Base-by-base conservation (phyloP, 257 asterid species). In the Solanum peruvianum region DNA sequence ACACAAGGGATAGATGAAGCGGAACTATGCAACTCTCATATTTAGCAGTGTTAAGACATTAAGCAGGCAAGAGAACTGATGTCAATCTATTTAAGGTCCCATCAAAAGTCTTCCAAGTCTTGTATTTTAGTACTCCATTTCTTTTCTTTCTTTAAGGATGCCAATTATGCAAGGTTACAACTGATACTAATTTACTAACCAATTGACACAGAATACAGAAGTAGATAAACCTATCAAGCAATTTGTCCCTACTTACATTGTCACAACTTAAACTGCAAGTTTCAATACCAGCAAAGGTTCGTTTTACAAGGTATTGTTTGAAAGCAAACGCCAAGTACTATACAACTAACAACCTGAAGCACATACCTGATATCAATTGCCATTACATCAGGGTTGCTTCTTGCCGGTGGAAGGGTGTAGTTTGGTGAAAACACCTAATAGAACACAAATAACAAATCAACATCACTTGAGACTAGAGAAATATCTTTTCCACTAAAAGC, bases 321-420 rank as follows among this genome's bases (percentile, higher is more conserved):
- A 33, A 56, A 56, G 64, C n/a, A 60, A 23, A 62, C 11, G 15
- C 27, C 67, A 3, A 47, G 52, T 47, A 80, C 6, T 16, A 80
- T 45, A 80, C 67, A 47, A 45, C 64, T 27, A 4, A 47, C 66
- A 80, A 47, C 20, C 44, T 76, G 58, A 84, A 66, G 66, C 23
- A 88, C 39, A 11, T 90, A 94, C 97, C 95, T 91, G 88, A 94
- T 93, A 91, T 94, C 96, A 72, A 94, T 93, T 47, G 96, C 90
- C 90, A 94, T 75, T 82, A 92, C 93, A 64, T 92, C 96, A 77
- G 92, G 89, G 89, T 91, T 91, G 86, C 84, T 90, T 87, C 90
- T 92, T 44, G 94, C 92, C 2, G 93, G 93, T 41, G 97, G 97
- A 72, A 81, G 85, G 27, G 90, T 87, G 85, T 94, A 94, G 87